These are phyloP conservation scores for Ulota crispa DNA, from an alignment of 225 moss, liverwort and hornwort genomes.

Conservation along the genomic window DNA sequence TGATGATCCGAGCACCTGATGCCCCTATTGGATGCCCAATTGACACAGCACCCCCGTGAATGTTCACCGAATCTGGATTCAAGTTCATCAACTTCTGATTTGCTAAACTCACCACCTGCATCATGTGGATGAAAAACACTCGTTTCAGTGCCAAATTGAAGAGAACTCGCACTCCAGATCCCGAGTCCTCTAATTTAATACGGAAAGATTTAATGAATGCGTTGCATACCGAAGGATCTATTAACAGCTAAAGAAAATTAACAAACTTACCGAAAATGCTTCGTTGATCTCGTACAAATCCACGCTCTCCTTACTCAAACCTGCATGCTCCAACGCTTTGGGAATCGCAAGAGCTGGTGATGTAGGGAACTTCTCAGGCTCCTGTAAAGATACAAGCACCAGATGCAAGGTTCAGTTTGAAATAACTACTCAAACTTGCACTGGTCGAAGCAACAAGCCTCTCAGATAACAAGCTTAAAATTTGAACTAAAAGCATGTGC, in stretches of 20 bases:
- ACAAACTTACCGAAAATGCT: conserved; percentile 74
- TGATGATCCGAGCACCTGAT: conserved; percentile 79
- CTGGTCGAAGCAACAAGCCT: not conserved
- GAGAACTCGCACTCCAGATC: not conserved
- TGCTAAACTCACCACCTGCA: conserved; percentile 79
- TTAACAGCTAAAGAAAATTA: not conserved
- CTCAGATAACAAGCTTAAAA: not conserved
- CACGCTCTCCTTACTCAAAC: conserved; percentile 59
- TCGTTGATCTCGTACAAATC: conserved; percentile 96
- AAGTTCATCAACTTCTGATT: conserved; percentile 72
- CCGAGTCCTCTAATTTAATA: not conserved
- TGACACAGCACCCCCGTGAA: conserved; percentile 86
- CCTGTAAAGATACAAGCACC: conserved; percentile 37
- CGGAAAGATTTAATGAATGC: not conserved
- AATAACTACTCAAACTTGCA: not conserved
- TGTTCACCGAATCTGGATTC: conserved; percentile 65
- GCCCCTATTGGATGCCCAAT: conserved; percentile 93
- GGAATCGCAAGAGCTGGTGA: conserved; percentile 92
- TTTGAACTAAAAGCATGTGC: not conserved
- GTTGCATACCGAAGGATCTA: not conserved
- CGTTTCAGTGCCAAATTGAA: not conserved
- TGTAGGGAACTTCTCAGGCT: conserved; percentile 76
- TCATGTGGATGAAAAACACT: not conserved
- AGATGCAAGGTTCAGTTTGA: not conserved
- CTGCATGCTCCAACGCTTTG: conserved; percentile 70